phyloP scores from a whole-genome alignment of 2,329 filamentous ascomycete genomes.

The Penicillium carneum region DNA sequence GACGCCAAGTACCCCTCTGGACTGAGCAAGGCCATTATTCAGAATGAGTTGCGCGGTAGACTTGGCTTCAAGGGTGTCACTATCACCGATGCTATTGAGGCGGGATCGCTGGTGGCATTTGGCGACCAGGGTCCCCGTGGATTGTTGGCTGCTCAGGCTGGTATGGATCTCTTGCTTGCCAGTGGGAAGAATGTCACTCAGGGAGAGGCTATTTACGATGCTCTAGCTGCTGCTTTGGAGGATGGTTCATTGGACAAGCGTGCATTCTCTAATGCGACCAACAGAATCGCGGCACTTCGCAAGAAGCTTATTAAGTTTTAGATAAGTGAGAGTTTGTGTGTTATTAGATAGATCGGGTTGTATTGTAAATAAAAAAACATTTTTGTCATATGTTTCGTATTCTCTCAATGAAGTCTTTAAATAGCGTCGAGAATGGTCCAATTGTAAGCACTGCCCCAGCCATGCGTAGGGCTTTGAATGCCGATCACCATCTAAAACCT shows the following conservation, averaged over 20 bases:
- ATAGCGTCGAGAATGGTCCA: neutral
- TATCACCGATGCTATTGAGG: constrained; percentile 45
- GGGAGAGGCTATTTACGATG: constrained; percentile 37
- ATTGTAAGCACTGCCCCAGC: neutral
- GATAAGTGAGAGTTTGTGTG: neutral
- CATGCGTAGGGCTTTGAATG: neutral
- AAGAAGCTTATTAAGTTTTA: constrained; percentile 19
- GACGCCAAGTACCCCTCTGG: constrained; percentile 38
- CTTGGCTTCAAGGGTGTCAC: constrained; percentile 41
- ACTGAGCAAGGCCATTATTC: constrained; percentile 37
- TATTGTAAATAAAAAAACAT: too few species aligned
- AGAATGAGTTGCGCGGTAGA: constrained; percentile 35
- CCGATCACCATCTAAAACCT: too few species aligned
- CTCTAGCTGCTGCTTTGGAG: constrained; percentile 30
- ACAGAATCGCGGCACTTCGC: constrained; percentile 28
- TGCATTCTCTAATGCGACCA: constrained; percentile 27
- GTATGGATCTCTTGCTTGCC: constrained; percentile 44
- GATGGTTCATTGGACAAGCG: constrained; percentile 23
- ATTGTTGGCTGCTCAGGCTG: constrained; percentile 39
- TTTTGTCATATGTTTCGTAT: neutral
- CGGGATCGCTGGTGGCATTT: constrained; percentile 35
- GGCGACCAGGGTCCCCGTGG: constrained; percentile 34
- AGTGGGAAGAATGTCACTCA: constrained; percentile 40
- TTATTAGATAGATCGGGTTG: neutral
- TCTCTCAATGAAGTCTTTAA: too few species aligned